Base-by-base conservation (phyloP, 2,329 filamentous ascomycete species). In the Sporothrix pseudoabietina region DNA sequence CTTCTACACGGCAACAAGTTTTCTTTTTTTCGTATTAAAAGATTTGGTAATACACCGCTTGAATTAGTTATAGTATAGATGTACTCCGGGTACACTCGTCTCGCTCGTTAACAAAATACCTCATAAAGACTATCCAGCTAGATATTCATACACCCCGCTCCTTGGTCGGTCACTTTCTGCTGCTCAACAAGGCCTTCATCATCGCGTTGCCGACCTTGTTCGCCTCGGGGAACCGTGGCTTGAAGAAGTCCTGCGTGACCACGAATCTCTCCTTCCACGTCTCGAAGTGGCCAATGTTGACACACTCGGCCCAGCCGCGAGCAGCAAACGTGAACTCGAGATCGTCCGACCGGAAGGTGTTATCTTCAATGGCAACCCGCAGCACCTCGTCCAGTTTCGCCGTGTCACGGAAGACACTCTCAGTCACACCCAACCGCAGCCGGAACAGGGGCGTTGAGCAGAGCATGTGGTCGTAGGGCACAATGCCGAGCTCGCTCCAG, bases 381-480 rank as follows among this genome's bases (percentile, higher is more conserved):
- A 99, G 88, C 32, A 92, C 92, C 80, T 96, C 94, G 69, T 97
- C 91, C 16, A 99, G 89, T 71, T 97, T 85, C 2, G 88, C 88
- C 22, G 89, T 87, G 78, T 94, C 94, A 76, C 94, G 91, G 85
- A 98, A 99, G 52, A 99, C 86, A 80, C 97, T 95, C 83, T 99
- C 96, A 0, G 94, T 95, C n/a, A 98, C 97, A 73, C 96, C 96
- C 47, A 99, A 88, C 89, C 96, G 98, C 76, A 99, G 89, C 69
- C 96, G 92, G 85, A 99, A 99, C 65, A 98, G 89, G 84, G 96
- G 96, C 54, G 96, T 99, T 71, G 94, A 97, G 84, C 96, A 99
- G 77, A 99, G 97, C 94, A 99, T 99, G 85, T 99, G 97, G 82
- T 99, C 95, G 82, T 99, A 99, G 0, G 96, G 96, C 66, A 97